Evolutionary conservation across 2,329 filamentous ascomycete genomes (phyloP), one percentile per base, ranked within the genome.

Genomic region (Hymenoscyphus salicellus): DNA sequence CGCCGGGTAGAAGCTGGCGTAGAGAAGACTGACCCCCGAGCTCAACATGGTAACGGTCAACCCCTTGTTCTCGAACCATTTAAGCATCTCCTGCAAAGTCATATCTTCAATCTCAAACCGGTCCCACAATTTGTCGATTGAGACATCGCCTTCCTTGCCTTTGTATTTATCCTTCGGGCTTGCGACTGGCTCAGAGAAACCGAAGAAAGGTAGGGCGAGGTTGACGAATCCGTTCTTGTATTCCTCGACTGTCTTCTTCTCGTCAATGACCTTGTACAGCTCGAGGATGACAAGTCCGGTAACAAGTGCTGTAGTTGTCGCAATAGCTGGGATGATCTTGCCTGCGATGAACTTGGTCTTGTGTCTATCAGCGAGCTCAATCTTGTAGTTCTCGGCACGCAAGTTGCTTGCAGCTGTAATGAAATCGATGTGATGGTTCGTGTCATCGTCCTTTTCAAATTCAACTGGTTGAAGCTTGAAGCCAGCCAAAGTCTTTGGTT

Each of bases 211-310:
- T 69, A 99, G 81, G 1, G 95, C 95, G 71, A 99, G 81, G 80
- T 99, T 99, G 79, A 98, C 84, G 78, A 99, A 99, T 17, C 95
- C 95, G 76, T 99, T 99, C 86, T 98, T 98, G 88, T 96, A 99
- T 79, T 98, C 91, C 80, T 98, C 95, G 69, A 97, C 89, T 72
- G 98, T 92, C n/a, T 85, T 86, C 83, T 99, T 97, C 75, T 93
- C 94, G 74, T 98, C 95, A 56, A 99, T 83, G 68, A 99, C 86
- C 86, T 99, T 99, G 88, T 92, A 97, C 58, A 98, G 81, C 81
- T 99, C 95, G 56, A 99, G 81, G 17, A 96, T 85, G 61, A 99
- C 93, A 56, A 99, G 84, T 65, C 95, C 95, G 2, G 95, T 99
- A 14, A 98, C 94, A 64, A 99, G 83, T 2, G 95, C 94, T 2